Evolutionary conservation across 495 filamentous ascomycete species (phyloP).

Genomic region (Entonaema liquescens): DNA sequence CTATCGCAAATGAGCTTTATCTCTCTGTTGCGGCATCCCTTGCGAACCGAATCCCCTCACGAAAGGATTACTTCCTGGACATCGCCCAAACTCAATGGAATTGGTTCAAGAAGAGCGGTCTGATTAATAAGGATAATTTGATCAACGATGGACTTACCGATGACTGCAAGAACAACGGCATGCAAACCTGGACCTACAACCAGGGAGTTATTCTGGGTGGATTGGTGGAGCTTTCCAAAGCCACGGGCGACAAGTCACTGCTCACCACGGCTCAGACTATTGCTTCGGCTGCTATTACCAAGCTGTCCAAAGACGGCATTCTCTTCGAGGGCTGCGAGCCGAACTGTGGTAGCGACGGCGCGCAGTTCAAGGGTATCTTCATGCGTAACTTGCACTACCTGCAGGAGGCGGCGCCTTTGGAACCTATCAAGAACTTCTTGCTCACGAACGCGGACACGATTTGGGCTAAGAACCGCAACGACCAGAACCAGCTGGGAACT

Average conservation of each 20-base stretch:
- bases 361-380: constrained; percentile 84
- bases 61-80: constrained; percentile 61
- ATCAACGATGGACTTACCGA: constrained; percentile 75
- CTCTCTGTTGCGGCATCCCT: constrained; percentile 74
- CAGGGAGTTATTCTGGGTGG: constrained; percentile 81
- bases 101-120: constrained; percentile 72
- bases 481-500: constrained; percentile 61
- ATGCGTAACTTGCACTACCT: constrained; percentile 73
- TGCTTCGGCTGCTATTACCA: constrained; percentile 68
- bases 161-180: constrained; percentile 70
- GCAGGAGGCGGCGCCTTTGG: constrained; percentile 60
- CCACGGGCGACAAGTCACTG: constrained; percentile 60
- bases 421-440: constrained; percentile 63
- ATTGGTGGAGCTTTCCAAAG: constrained; percentile 70
- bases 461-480: constrained; percentile 68
- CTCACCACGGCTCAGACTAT: constrained; percentile 67
- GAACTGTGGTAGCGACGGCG: constrained; percentile 65
- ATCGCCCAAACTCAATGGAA: constrained; percentile 68
- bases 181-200: constrained; percentile 77
- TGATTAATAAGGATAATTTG: constrained; percentile 70
- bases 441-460: constrained; percentile 70
- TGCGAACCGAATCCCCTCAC: constrained; percentile 66
- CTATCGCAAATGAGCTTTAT: constrained; percentile 81
- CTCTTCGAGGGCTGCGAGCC: constrained; percentile 74
- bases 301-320: constrained; percentile 65